Base-by-base conservation (phyloP, 2,329 filamentous ascomycete genomes). In the Thielaviopsis punctulata region DNA sequence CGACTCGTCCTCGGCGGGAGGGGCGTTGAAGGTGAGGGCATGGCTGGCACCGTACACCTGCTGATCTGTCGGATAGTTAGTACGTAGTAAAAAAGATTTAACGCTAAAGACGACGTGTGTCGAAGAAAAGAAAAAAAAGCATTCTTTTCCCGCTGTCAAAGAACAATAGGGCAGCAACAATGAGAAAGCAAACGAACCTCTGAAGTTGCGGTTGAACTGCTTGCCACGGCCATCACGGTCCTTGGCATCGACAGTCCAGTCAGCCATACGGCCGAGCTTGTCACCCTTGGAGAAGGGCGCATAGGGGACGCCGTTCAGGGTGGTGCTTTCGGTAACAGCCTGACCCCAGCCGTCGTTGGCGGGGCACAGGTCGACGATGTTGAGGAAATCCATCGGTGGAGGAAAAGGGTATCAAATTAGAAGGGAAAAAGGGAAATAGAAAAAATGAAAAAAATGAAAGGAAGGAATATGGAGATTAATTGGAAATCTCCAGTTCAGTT, bases 271-370 rank as follows among this genome's bases (percentile, higher is more conserved):
- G 64, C 92, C 92, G 56, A 98, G 76, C 77, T 95, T 96, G 74
- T 98, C 92, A 66, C 87, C 88, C 71, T 98, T 98, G 60, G 89
- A 95, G 75, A 92, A 98, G 56, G 92, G 92, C 61, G 92, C 92
- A 68, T 95, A 98, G 39, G 92, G 92, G 48, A 96, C 87, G 65
- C 92, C 92, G 65, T 94, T 82, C 62, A 96, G 78, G 57, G 86
- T 95, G 58, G 86, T 94, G 66, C 95, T 86, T 61, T 72, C 79
- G 56, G 88, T 84, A 60, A 84, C 79, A 56, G 84, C 68, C 51
- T 90, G 90, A 56, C 92, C 92, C 92, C 92, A 98, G 68, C 81
- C 78, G 62, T 86, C 82, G 64, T 82, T 81, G 52, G 82, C 73
- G 57, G 83, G 84, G 63, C 87, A 78, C 62, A 78, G 75, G 63